phyloP scores from a whole-genome alignment of 345 rosid genomes.

The Draba incana region DNA sequence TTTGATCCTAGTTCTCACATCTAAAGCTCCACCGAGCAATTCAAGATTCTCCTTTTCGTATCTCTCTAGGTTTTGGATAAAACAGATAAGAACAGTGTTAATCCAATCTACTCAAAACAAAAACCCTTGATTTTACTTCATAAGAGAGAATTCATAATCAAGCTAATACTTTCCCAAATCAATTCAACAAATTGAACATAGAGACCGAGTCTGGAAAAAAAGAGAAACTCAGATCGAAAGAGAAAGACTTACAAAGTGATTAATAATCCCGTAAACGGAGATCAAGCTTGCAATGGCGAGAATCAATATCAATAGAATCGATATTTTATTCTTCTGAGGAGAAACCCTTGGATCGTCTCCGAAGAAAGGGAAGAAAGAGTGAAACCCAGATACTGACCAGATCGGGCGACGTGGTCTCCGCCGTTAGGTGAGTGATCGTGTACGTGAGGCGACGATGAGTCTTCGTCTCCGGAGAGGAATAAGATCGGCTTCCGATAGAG shows the following conservation, averaged over 20 bases:
- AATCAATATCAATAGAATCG: conserved; percentile 51
- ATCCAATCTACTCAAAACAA: neutral
- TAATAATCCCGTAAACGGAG: conserved; percentile 67
- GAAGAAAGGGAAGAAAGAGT: conserved; percentile 51
- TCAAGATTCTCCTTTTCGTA: too few relatives aligned
- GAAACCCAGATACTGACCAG: conserved; percentile 51
- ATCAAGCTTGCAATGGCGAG: conserved; percentile 63
- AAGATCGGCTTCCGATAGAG: conserved; percentile 80
- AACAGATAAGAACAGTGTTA: neutral
- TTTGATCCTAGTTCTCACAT: too few relatives aligned
- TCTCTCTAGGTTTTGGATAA: too few relatives aligned
- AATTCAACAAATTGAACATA: too few relatives aligned
- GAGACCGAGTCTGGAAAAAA: too few relatives aligned
- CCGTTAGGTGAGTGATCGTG: conserved; percentile 51
- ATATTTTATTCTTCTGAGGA: conserved; percentile 60
- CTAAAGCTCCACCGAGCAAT: too few relatives aligned
- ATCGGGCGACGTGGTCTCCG: conserved; percentile 62
- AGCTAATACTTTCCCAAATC: conserved; percentile 12
- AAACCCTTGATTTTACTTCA: neutral
- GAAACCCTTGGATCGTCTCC: conserved; percentile 84
- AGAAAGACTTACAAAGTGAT: conserved; percentile 62
- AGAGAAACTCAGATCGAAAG: conserved; percentile 42
- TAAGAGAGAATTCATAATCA: neutral
- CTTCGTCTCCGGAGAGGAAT: conserved; percentile 82
- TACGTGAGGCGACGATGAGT: conserved; percentile 77